Evolutionary conservation across 331 rosid genomes (phyloP), one percentile per base, ranked within the genome.

Genomic region (Dryas integrifolia): DNA sequence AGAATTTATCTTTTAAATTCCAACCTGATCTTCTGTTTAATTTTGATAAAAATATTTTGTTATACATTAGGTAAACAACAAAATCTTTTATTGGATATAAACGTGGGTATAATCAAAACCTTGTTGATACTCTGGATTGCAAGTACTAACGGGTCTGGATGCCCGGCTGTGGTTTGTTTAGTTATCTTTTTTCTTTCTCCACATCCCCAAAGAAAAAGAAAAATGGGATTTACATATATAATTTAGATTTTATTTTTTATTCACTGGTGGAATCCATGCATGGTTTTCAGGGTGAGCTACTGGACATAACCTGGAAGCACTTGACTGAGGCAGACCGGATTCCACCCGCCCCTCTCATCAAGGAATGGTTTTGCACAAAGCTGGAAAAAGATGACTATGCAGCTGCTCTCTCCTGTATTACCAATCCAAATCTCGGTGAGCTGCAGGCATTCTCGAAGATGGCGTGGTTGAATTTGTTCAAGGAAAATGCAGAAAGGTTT

Each of bases 281-380:
- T 73, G 46, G 48, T 82, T 84, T 76, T 24, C 92, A 91, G 98
- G 91, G 52, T 57, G 88, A 76, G 80, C 82, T 86, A 21, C 75
- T 89, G 81, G 96, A 87, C 77, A 63, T 74, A 74, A 85, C 95
- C 38, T 91, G 96, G 97, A 79, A 66, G 85, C 89, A 91, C 81
- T 80, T 94, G 71, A 68, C 67, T 0, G 73, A 81, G 50, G 83
- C 82, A 7, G 87, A 67, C 75, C 85, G 88, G 13, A 46, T 11
- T 69, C 89, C 81, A 5, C 88, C 95, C 0, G 60, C 86, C 13
- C 57, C 90, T 67, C 85, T 94, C 56, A 64, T 89, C 58, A 88
- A 86, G 80, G 96, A 88, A 79, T 74, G 83, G 84, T 91, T 94
- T 45, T 85, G 85, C 76, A 24, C 57, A 64, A 85, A 81, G 85